Base-by-base conservation (phyloP, 2,329 filamentous ascomycete genomes). In the Alternaria ventricosa region DNA sequence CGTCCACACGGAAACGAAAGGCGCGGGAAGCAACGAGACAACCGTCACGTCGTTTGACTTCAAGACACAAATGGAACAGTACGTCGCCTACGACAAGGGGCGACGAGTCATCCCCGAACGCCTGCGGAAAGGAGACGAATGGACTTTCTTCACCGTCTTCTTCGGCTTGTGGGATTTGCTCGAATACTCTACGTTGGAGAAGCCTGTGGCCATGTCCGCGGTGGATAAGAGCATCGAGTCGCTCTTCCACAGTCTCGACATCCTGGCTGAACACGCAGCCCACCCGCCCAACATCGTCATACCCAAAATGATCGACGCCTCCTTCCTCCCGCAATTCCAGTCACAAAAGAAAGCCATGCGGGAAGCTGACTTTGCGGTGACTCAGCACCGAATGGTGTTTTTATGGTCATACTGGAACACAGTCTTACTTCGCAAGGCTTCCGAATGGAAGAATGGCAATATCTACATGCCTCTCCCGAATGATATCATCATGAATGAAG, bases 101-200 rank as follows among this genome's bases (percentile, higher is more conserved):
- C 60, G 59, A 54, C 51, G 59, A 15, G 57, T 57, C 36, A 68
- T 76, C 18, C 63, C 71, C 7, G 59, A 68, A 54, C 61, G 67
- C 11, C 66, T 74, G 43, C 62, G 65, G 18, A 65, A 64, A 53
- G 55, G 64, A 12, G 69, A 77, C 30, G 69, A 77, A 53, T 73
- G 72, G 72, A 79, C 74, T 23, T 57, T 79, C 33, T 80, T 80
- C 61, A 78, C 78, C 10, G 71, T 81, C 15, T 75, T 75, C 43
- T 79, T 81, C 54, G 78, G 79, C 13, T 68, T 77, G 20, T 79
- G 76, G 74, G 79, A 81, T 53, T 60, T 81, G 23, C 65, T 78
- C 65, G 73, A 77, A 50, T 80, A 76, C 56, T 71, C 75, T 3
- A 49, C 58, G 3, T 58, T 79, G 51, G 73, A 77, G 11, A 69